These are phyloP conservation scores for Talaromyces sp. DNA, from an alignment of 2,329 filamentous ascomycete genomes.

Conservation along the genomic window DNA sequence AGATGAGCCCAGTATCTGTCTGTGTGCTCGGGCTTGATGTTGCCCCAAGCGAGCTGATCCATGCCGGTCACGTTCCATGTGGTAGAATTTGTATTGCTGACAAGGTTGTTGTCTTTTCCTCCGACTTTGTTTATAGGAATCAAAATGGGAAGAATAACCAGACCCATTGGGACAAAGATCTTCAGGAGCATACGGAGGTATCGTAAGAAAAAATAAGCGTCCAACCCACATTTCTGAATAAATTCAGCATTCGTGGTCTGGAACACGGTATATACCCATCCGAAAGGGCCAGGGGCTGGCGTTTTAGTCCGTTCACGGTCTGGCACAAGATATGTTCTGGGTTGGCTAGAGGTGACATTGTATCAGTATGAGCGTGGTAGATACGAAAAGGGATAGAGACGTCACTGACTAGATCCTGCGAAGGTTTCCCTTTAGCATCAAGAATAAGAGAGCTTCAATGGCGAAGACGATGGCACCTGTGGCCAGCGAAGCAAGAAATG, in stretches of 20 bases:
- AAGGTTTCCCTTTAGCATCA: slow-evolving; percentile 72
- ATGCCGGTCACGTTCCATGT: slow-evolving; percentile 61
- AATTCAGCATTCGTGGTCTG: slow-evolving; percentile 74
- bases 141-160: slow-evolving; percentile 77
- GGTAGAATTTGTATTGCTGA: slow-evolving; percentile 37
- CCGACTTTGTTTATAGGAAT: slow-evolving; percentile 78
- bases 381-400: neutral
- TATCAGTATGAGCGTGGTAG: slow-evolving; percentile 19
- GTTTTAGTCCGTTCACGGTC: slow-evolving; percentile 78
- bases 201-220: slow-evolving; percentile 95
- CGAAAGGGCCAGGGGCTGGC: slow-evolving; percentile 58
- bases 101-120: slow-evolving; percentile 60
- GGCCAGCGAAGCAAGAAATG: slow-evolving; percentile 65
- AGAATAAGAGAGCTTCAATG: slow-evolving; percentile 65
- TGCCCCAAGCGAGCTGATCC: slow-evolving; percentile 83
- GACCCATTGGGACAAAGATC: slow-evolving; percentile 81
- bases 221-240: slow-evolving; percentile 91
- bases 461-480: slow-evolving; percentile 62
- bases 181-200: slow-evolving; percentile 83
- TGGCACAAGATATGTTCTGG: slow-evolving; percentile 80
- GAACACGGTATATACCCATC: slow-evolving; percentile 58
- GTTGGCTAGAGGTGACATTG: slow-evolving; percentile 55
- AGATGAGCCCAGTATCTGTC: slow-evolving; percentile 80
- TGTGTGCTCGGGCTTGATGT: slow-evolving; percentile 66
- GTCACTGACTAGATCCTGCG: slow-evolving; percentile 73